phyloP scores from a whole-genome alignment of 116 monocot species.

The Papilionanthe hybrid region DNA sequence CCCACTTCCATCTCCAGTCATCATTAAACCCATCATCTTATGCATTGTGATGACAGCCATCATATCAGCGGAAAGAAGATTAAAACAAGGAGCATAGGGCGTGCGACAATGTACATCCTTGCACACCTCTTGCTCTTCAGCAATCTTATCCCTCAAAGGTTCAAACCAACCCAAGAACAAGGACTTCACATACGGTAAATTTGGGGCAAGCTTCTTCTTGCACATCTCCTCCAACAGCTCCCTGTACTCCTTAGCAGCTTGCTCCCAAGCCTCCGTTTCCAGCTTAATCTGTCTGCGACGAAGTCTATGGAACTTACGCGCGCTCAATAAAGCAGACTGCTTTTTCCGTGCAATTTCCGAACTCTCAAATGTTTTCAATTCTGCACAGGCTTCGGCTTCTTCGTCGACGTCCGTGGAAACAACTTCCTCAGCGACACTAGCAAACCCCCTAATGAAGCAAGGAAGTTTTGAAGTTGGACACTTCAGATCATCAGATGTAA shows the following conservation, averaged over 20 bases:
- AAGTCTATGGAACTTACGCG: constrained; percentile 15
- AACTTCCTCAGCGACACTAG: constrained; percentile 21
- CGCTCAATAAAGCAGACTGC: constrained; percentile 3
- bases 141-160: constrained; percentile 39
- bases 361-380: not conserved
- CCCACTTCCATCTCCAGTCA: constrained; percentile 13
- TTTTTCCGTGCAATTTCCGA: not conserved
- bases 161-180: constrained; percentile 62
- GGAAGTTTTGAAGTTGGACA: not conserved
- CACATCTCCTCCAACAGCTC: constrained; percentile 53
- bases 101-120: constrained; percentile 6
- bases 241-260: constrained; percentile 49
- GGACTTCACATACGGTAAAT: constrained; percentile 47
- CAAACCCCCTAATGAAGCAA: constrained; percentile 4
- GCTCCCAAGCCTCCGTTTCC: constrained; percentile 57
- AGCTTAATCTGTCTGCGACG: constrained; percentile 45
- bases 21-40: constrained; percentile 45
- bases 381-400: not conserved
- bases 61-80: constrained; percentile 45
- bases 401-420: constrained; percentile 33
- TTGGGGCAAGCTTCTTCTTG: constrained; percentile 46
- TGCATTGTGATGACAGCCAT: constrained; percentile 55
- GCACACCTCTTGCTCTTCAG: constrained; percentile 26
- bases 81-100: constrained; percentile 16
- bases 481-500: not conserved